Base-by-base conservation (phyloP, 2,329 filamentous ascomycete genomes). In the Penicillium sp. region DNA sequence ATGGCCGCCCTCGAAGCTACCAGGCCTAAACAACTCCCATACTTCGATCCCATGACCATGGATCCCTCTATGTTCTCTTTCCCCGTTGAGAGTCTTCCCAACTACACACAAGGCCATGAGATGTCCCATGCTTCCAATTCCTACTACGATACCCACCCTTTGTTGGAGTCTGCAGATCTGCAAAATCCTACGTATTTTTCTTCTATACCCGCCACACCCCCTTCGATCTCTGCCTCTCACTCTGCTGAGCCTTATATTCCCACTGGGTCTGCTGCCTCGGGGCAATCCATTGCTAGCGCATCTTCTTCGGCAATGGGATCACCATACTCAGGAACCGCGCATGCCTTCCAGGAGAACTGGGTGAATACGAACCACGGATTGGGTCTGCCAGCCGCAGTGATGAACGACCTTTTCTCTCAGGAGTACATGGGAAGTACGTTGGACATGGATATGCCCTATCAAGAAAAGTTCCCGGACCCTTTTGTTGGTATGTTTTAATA, bases 291-390 rank as follows among this genome's bases (percentile, higher is more conserved):
- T 60, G 75, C 73, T 61, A 79, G 77, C 61, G 85, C 84, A 4
- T 79, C 86, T 7, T 89, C 87, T 1, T 89, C 87, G 9, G 85
- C 84, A 53, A 83, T 87, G 61, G 86, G 86, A 56, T 90, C 87
- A 23, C 87, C 87, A 27, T 84, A 86, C 66, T 87, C 86, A 1
- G 82, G 83, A 61, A 81, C 83, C 67, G 81, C 82, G 55, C 83
- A 82, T 62, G 83, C 83, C 60, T 78, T 79, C 66, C 80, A 84
- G 50, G 79, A 85, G 45, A 83, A 86, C 59, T 89, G 86, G 84
- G 73, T 80, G 63, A 74, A 77, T 44, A 72, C 79, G 59, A 72
- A 77, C 58, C 75, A 83, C 51, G 82, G 82, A 53, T 76, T 89
- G 36, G 83, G 82, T 50, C 78, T 89, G 63, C 87, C 87, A 31